phyloP scores from a whole-genome alignment of 1,284 basidiomycete species.

The Sporisorium scitamineum region DNA sequence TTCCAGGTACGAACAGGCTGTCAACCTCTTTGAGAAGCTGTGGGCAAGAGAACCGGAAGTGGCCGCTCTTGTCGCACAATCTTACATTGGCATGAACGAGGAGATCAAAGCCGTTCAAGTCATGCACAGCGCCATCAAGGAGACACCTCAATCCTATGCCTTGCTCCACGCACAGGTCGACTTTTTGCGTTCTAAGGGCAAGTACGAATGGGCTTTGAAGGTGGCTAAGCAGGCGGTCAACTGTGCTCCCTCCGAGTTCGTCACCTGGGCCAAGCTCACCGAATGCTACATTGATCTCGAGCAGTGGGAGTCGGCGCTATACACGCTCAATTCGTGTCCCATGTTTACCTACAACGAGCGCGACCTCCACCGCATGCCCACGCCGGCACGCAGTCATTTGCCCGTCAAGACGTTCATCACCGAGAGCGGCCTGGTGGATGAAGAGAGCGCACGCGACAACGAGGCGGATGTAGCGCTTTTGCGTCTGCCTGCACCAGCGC shows the following conservation, averaged over 20 bases:
- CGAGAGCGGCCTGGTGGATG: slow-evolving; percentile 76
- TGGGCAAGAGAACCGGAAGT: slow-evolving; percentile 88
- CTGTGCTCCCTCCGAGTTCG: slow-evolving; percentile 95
- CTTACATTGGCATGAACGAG: slow-evolving; percentile 96
- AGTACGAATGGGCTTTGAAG: slow-evolving; percentile 85
- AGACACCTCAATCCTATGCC: slow-evolving; percentile 90
- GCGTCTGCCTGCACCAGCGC: slow-evolving; percentile 90
- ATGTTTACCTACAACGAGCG: slow-evolving; percentile 99
- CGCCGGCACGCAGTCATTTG: slow-evolving; percentile 84
- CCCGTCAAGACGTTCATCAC: slow-evolving; percentile 87
- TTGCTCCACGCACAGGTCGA: slow-evolving; percentile 94
- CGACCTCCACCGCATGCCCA: slow-evolving; percentile 88
- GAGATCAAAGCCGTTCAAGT: slow-evolving; percentile 98
- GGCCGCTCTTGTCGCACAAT: slow-evolving; percentile 84
- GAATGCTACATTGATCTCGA: slow-evolving; percentile 91
- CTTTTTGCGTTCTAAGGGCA: slow-evolving; percentile 83
- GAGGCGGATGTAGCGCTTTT: slow-evolving; percentile 95
- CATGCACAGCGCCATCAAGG: slow-evolving; percentile 84
- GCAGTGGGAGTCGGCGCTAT: slow-evolving; percentile 85
- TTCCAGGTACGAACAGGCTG: slow-evolving; percentile 84
- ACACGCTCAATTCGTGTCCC: slow-evolving; percentile 97
- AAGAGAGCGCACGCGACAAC: slow-evolving; percentile 79
- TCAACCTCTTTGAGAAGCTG: slow-evolving; percentile 94
- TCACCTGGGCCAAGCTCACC: slow-evolving; percentile 98
- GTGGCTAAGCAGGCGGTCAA: slow-evolving; percentile 93